These are phyloP conservation scores for Nematocida major DNA, from an alignment of 371 early-diverging fungal genomes.

Conservation along the genomic window DNA sequence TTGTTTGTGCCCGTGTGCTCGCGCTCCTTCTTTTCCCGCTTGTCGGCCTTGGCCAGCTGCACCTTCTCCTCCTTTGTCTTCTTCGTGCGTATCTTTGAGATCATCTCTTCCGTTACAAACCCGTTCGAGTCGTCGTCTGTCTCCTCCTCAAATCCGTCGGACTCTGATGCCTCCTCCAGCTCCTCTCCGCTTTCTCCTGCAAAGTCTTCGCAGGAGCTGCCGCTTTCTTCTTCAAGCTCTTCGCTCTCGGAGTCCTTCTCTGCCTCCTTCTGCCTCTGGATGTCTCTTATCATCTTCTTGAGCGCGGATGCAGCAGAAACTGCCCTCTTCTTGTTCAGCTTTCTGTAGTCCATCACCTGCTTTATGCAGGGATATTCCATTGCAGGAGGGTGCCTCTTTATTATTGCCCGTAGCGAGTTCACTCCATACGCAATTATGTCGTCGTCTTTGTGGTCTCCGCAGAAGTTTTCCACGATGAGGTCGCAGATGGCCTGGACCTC, in stretches of 20 bases:
- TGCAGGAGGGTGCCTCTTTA: slow-evolving; percentile 45
- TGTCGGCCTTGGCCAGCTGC: slow-evolving; percentile 35
- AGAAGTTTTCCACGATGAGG: slow-evolving; percentile 50
- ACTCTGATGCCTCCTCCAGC: not conserved
- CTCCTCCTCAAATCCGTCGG: not conserved
- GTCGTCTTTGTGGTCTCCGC: slow-evolving; percentile 58
- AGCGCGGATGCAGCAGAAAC: slow-evolving; percentile 1
- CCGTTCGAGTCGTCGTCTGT: slow-evolving; percentile 25
- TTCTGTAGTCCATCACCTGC: slow-evolving; percentile 25
- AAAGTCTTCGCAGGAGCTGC: not conserved
- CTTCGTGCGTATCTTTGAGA: slow-evolving; percentile 46
- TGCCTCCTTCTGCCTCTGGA: not conserved
- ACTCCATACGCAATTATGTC: slow-evolving; percentile 60
- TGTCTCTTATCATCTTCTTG: slow-evolving; percentile 36
- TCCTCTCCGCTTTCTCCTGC: not conserved
- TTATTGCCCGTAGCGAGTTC: slow-evolving; percentile 52
- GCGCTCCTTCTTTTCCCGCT: slow-evolving; percentile 9
- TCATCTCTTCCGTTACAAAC: slow-evolving; percentile 48
- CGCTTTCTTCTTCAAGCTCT: slow-evolving; percentile 6
- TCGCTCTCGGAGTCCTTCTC: not conserved
- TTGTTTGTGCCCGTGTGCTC: slow-evolving; percentile 42
- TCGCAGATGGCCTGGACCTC: slow-evolving; percentile 51
- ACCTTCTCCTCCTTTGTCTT: slow-evolving; percentile 57
- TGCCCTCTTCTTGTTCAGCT: slow-evolving; percentile 17
- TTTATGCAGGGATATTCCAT: slow-evolving; percentile 7